Conservation (phyloP, 1,284 basidiomycete species). For the Ustilago loliicola region DNA sequence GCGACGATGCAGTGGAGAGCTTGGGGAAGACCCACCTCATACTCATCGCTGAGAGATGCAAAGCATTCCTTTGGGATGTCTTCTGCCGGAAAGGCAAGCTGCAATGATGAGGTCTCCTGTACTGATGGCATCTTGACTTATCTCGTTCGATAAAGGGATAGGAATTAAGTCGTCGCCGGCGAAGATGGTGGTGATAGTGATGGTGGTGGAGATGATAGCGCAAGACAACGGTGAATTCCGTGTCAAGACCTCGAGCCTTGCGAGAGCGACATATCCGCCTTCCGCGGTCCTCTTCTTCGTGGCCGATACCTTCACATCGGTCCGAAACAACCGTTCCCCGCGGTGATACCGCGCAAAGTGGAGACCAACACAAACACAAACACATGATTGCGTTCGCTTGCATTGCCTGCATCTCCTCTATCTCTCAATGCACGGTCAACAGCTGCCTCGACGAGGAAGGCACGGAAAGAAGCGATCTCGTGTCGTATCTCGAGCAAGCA, state of each 20-base stretch:
- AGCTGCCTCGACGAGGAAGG: background rate
- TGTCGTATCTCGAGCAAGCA: background rate
- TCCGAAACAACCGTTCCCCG: background rate
- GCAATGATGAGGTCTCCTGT: constrained; percentile 8
- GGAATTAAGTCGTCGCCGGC: too few relatives aligned
- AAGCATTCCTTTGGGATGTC: constrained; percentile 36
- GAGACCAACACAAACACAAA: background rate
- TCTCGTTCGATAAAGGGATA: too few relatives aligned
- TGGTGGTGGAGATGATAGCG: background rate
- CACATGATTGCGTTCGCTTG: background rate
- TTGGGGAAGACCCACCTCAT: background rate
- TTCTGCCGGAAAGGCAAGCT: constrained; percentile 21
- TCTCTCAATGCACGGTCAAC: background rate
- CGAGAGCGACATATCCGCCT: background rate
- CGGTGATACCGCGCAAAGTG: background rate
- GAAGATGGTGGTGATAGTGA: constrained; percentile 1
- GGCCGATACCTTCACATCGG: background rate
- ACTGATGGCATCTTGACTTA: constrained; percentile 18
- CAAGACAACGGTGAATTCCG: constrained; percentile 4
- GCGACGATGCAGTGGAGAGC: background rate
- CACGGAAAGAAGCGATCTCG: constrained; percentile 12
- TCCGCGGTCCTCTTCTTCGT: background rate
- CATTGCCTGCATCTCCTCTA: background rate
- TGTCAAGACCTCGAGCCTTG: background rate
- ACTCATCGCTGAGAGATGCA: constrained; percentile 13